phyloP scores from a whole-genome alignment of 805 yeast species.

The Pichia cephalocereana region DNA sequence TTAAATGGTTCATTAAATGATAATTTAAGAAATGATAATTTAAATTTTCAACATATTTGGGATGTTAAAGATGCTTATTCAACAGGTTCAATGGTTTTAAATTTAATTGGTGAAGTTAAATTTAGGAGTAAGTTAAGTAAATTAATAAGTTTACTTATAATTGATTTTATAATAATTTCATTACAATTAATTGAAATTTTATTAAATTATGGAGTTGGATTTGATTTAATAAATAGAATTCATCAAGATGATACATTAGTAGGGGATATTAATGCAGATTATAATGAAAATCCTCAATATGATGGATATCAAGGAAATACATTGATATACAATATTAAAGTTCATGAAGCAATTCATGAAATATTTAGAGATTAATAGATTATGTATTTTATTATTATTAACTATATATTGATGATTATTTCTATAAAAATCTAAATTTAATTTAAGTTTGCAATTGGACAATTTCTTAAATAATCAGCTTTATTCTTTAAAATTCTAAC shows the following conservation, averaged over 20 bases:
- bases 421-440: constrained; percentile 3
- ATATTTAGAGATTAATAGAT: background rate
- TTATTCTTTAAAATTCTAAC: constrained; percentile 79
- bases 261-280: constrained; percentile 12
- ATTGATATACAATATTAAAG: background rate
- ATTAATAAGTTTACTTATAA: constrained; percentile 18
- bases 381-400: background rate
- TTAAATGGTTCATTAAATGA: constrained; percentile 1
- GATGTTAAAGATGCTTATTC: constrained; percentile 15
- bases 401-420: background rate
- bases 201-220: constrained; percentile 24
- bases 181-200: constrained; percentile 24
- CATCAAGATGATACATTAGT: constrained; percentile 13
- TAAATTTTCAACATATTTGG: constrained; percentile 6
- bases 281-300: constrained; percentile 8
- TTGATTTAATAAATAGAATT: constrained; percentile 21
- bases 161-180: constrained; percentile 25
- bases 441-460: constrained; percentile 51
- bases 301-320: constrained; percentile 41
- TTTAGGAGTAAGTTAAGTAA: constrained; percentile 20
- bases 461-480: constrained; percentile 67
- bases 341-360: background rate
- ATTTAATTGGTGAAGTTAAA: constrained; percentile 37
- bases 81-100: constrained; percentile 33
- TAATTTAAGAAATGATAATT: background rate